Percentiles rank a stretch among this genome's conserved stretches.
phyloP scores from a whole-genome alignment of 2,329 filamentous ascomycete genomes.

The Penicillium sp. region DNA sequence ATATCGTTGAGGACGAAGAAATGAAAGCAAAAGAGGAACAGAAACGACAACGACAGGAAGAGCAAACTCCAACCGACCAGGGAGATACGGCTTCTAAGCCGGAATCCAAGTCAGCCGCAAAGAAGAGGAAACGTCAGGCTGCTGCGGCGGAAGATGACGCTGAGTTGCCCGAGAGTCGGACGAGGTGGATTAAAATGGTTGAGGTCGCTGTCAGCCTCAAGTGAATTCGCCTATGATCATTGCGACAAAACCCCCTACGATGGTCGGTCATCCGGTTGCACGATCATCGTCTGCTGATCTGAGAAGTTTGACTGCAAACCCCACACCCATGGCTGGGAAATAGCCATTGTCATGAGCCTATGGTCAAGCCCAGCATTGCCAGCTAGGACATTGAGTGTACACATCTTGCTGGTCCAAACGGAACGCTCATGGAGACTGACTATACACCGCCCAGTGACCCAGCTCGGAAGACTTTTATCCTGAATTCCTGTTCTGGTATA shows the following conservation, averaged over 20 bases:
- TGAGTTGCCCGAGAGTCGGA: slow-evolving; percentile 45
- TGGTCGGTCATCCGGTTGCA: not conserved
- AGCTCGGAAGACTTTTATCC: not conserved
- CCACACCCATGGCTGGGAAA: not conserved
- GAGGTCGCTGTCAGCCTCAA: slow-evolving; percentile 46
- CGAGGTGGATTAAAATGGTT: slow-evolving; percentile 49
- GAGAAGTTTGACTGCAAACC: not conserved
- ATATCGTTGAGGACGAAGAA: slow-evolving; percentile 50
- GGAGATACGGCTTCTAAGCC: slow-evolving; percentile 7
- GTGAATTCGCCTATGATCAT: slow-evolving; percentile 22
- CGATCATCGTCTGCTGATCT: not conserved
- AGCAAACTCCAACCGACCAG: slow-evolving; percentile 13
- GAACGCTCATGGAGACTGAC: not conserved
- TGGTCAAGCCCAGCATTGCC: not conserved
- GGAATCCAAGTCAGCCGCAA: slow-evolving; percentile 21
- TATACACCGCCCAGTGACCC: not conserved
- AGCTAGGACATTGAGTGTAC: not conserved
- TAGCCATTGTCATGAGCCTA: not conserved
- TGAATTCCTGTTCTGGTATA: not conserved
- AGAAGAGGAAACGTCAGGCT: slow-evolving; percentile 31
- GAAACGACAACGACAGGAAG: slow-evolving; percentile 21
- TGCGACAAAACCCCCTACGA: not conserved
- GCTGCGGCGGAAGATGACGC: slow-evolving; percentile 23
- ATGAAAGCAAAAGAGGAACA: slow-evolving; percentile 27
- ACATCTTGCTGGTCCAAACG: not conserved